Evolutionary conservation across 805 yeast species (phyloP).

Genomic region (Kregervanrija delftensis): DNA sequence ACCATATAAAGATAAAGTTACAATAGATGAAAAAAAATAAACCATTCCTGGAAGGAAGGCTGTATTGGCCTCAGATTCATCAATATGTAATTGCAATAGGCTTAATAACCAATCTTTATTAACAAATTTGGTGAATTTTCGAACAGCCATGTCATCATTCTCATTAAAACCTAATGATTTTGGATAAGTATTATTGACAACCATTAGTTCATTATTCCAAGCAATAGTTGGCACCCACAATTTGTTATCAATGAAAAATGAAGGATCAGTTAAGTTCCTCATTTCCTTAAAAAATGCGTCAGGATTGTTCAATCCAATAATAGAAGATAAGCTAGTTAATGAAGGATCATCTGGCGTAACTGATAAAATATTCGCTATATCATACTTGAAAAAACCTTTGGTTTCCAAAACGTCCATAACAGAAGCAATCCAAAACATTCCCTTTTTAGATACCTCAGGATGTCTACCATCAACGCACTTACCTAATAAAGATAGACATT

Average conservation of each 20-base stretch:
- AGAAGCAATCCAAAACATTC: conserved; percentile 54
- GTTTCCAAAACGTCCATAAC: conserved; percentile 29
- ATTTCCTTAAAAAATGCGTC: conserved; percentile 45
- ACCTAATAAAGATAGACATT: conserved; percentile 37
- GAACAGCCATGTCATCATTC: conserved; percentile 37
- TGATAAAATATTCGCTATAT: conserved; percentile 33
- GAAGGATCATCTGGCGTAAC: conserved; percentile 24
- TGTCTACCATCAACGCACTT: conserved; percentile 51
- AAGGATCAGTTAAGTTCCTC: conserved; percentile 38
- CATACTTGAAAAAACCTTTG: conserved; percentile 28
- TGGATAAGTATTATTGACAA: conserved; percentile 29
- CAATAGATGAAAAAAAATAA: conserved; percentile 43
- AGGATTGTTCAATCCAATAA: conserved; percentile 16
- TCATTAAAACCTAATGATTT: conserved; percentile 27
- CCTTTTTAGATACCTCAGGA: conserved; percentile 56
- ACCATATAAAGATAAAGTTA: conserved; percentile 41
- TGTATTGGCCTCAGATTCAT: conserved; percentile 64
- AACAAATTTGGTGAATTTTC: conserved; percentile 36
- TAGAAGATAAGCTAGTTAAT: conserved; percentile 6
- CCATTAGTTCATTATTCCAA: conserved; percentile 58
- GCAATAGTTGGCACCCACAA: conserved; percentile 62
- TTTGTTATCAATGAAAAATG: conserved; percentile 51
- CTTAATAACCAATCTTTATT: conserved; percentile 52
- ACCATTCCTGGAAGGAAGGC: conserved; percentile 64
- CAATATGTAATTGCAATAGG: conserved; percentile 44